Evolutionary conservation across 352 stramenopile species (phyloP).

Genomic region (Phytophthora niederhauseri): DNA sequence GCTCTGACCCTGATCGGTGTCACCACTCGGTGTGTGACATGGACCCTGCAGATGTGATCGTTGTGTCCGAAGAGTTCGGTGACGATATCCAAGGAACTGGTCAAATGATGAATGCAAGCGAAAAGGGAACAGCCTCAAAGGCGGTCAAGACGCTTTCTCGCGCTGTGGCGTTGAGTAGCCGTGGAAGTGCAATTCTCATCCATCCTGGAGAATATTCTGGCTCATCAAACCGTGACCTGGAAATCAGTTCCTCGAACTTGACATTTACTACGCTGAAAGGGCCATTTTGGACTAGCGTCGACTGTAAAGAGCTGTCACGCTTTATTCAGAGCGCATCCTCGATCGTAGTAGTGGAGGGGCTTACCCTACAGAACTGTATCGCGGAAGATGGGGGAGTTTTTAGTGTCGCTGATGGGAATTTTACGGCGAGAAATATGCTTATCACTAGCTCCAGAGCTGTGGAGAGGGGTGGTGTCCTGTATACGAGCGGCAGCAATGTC

Average conservation of each 20-base stretch:
- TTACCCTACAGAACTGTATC: constrained; percentile 49
- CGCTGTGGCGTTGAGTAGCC: constrained; percentile 41
- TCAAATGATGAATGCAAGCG: constrained; percentile 56
- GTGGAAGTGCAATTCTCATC: constrained; percentile 51
- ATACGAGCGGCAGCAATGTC: constrained; percentile 20
- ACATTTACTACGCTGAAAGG: constrained; percentile 54
- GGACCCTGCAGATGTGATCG: constrained; percentile 42
- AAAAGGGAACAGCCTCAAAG: constrained; percentile 59
- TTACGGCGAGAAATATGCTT: constrained; percentile 32
- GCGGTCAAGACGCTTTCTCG: constrained; percentile 49
- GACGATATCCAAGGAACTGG: constrained; percentile 60
- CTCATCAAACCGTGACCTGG: constrained; percentile 39
- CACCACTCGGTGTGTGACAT: constrained; percentile 45
- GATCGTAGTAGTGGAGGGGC: constrained; percentile 35
- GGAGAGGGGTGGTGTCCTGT: constrained; percentile 37
- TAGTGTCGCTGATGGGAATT: constrained; percentile 16
- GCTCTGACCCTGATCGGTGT: constrained; percentile 43
- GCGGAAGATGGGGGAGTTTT: constrained; percentile 32
- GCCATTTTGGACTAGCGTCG: constrained; percentile 50
- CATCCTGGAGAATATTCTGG: constrained; percentile 64
- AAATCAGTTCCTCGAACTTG: constrained; percentile 23
- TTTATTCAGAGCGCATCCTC: constrained; percentile 21
- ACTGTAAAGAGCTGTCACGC: constrained; percentile 37
- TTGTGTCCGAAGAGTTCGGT: constrained; percentile 60
- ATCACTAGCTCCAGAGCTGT: constrained; percentile 26